Evolutionary conservation across 2,329 filamentous ascomycete genomes (phyloP).

Genomic region (Diaporthe citriasiana): DNA sequence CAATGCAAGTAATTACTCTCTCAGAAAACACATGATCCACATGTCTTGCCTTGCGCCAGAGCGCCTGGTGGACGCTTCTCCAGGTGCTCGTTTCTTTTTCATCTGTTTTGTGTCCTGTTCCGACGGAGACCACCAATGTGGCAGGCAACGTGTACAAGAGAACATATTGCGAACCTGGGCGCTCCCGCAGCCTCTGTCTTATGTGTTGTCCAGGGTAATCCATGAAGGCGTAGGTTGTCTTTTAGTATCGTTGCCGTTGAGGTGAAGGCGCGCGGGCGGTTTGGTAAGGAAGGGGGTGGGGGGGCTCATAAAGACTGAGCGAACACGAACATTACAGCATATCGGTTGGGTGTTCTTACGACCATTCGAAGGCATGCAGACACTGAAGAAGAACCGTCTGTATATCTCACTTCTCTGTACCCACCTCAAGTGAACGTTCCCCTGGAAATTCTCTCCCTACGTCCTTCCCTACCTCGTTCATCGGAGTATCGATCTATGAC

Average conservation of each 20-base stretch:
- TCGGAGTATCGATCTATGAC: neutral
- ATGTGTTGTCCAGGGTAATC: neutral
- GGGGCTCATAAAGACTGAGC: neutral
- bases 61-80: neutral
- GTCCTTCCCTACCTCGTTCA: neutral
- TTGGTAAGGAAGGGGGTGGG: neutral
- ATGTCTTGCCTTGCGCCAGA: neutral
- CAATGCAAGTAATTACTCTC: neutral
- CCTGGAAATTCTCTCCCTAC: neutral
- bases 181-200: too few relatives aligned
- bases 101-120: neutral
- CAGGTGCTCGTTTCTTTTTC: neutral
- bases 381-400: too few relatives aligned
- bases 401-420: neutral
- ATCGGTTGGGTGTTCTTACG: neutral
- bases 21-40: neutral
- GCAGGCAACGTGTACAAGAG: neutral
- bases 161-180: neutral
- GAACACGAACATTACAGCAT: neutral
- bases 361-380: too few relatives aligned
- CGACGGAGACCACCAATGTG: neutral
- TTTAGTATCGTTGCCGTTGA: neutral
- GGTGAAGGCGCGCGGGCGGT: neutral
- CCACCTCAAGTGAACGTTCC: neutral
- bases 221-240: too few relatives aligned